Evolutionary conservation across 2,329 filamentous ascomycete species (phyloP).

Genomic region (Aschersonia sp.): DNA sequence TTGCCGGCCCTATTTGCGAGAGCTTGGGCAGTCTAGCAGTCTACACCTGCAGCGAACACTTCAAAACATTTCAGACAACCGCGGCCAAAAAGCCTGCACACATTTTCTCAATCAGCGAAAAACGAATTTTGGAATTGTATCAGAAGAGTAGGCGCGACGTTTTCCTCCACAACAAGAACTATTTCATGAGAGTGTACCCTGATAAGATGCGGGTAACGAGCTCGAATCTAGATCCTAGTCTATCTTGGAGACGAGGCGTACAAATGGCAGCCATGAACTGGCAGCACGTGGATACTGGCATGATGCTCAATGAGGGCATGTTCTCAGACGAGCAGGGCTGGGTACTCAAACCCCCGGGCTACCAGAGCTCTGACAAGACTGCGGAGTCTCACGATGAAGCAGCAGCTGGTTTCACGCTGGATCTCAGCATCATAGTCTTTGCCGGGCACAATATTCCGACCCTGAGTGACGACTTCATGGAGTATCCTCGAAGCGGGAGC

Average conservation of each 20-base stretch:
- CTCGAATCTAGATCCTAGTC: slow-evolving; percentile 86
- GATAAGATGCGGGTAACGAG: slow-evolving; percentile 65
- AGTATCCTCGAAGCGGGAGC: slow-evolving; percentile 15
- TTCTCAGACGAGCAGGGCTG: slow-evolving; percentile 76
- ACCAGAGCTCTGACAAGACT: slow-evolving; percentile 36
- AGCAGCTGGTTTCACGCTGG: slow-evolving; percentile 37
- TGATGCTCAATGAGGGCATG: slow-evolving; percentile 97
- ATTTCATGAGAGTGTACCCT: slow-evolving; percentile 87
- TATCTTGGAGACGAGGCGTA: slow-evolving; percentile 84
- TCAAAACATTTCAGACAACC: slow-evolving; percentile 54
- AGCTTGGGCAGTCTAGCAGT: slow-evolving; percentile 61
- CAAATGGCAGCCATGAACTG: slow-evolving; percentile 98
- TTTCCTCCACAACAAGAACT: slow-evolving; percentile 74
- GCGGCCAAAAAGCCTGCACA: slow-evolving; percentile 43
- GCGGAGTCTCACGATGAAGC: slow-evolving; percentile 27
- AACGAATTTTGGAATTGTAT: slow-evolving; percentile 46
- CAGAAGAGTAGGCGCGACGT: slow-evolving; percentile 56
- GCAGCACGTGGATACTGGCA: slow-evolving; percentile 86
- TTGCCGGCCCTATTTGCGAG: slow-evolving; percentile 52
- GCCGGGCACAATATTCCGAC: slow-evolving; percentile 55
- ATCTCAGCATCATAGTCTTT: slow-evolving; percentile 57
- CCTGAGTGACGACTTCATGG: slow-evolving; percentile 14
- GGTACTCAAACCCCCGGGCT: slow-evolving; percentile 70
- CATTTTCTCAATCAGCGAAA: slow-evolving; percentile 84
- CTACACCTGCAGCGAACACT: slow-evolving; percentile 78